phyloP scores from a whole-genome alignment of 2,329 filamentous ascomycete genomes.

The Colletotrichum noveboracense region DNA sequence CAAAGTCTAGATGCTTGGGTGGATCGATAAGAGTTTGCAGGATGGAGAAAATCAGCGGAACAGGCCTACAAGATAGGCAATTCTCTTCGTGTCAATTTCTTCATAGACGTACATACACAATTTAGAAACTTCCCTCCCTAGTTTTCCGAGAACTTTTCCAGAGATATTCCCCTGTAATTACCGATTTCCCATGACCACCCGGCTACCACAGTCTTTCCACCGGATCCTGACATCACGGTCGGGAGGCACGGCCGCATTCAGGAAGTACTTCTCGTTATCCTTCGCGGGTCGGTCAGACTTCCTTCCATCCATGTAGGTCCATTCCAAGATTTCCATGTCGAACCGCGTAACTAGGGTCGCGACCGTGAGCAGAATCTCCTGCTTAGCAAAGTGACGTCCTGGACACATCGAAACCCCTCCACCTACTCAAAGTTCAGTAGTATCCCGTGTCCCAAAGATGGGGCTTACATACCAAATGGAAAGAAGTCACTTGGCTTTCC shows the following conservation, averaged over 20 bases:
- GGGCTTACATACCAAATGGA: neutral
- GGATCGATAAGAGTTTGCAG: neutral
- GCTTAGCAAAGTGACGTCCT: constrained; percentile 44
- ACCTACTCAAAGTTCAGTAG: constrained; percentile 20
- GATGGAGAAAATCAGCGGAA: neutral
- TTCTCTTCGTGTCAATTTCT: neutral
- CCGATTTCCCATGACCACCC: neutral
- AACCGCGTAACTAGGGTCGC: constrained; percentile 34
- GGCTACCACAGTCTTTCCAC: constrained; percentile 11
- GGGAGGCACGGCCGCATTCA: constrained; percentile 16
- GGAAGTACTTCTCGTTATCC: constrained; percentile 12
- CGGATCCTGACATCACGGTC: constrained; percentile 12
- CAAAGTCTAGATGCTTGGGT: neutral
- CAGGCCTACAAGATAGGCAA: neutral
- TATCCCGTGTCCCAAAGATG: neutral
- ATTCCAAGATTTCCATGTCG: constrained; percentile 33
- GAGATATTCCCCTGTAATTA: neutral
- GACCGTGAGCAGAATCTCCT: constrained; percentile 39
- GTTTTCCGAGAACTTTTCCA: neutral
- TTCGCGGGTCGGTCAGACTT: neutral
- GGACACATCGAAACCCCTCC: constrained; percentile 41
- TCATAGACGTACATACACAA: neutral
- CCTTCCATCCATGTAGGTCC: neutral
- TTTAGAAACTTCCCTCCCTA: neutral
- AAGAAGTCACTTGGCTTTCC: constrained; percentile 13